Conservation (phyloP, 1,139 yeast genomes). For the Wickerhamomyces sp. region DNA sequence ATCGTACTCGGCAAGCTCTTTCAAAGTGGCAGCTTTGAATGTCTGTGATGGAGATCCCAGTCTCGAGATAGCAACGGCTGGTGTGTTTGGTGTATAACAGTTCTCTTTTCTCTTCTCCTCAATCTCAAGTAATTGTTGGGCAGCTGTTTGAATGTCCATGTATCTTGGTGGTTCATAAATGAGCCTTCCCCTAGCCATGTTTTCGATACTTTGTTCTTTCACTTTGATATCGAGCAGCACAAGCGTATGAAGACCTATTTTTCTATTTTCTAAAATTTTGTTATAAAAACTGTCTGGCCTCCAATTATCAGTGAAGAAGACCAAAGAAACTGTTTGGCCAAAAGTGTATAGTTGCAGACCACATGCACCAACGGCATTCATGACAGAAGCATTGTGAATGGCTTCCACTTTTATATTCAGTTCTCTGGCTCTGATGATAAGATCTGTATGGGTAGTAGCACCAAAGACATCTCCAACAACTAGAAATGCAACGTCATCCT, state of each 20-base stretch:
- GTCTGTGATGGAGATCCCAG: slow-evolving; percentile 80
- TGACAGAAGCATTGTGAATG: slow-evolving; percentile 92
- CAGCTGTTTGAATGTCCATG: slow-evolving; percentile 89
- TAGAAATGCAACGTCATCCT: slow-evolving; percentile 82
- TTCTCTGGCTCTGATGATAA: slow-evolving; percentile 86
- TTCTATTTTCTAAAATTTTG: slow-evolving; percentile 83
- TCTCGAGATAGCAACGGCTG: slow-evolving; percentile 90
- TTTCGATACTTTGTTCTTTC: slow-evolving; percentile 92
- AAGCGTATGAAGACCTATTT: slow-evolving; percentile 85
- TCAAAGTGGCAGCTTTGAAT: slow-evolving; percentile 81
- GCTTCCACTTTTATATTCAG: slow-evolving; percentile 71
- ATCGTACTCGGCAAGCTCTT: slow-evolving; percentile 71
- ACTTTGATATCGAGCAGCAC: slow-evolving; percentile 89
- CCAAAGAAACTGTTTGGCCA: slow-evolving; percentile 95
- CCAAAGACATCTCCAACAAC: slow-evolving; percentile 99
- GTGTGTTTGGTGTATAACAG: slow-evolving; percentile 81
- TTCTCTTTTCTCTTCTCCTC: slow-evolving; percentile 71
- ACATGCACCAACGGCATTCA: slow-evolving; percentile 98
- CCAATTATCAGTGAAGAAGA: slow-evolving; percentile 93
- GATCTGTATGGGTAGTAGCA: slow-evolving; percentile 96
- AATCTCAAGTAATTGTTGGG: slow-evolving; percentile 78
- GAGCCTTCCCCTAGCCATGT: slow-evolving; percentile 87
- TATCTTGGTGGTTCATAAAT: slow-evolving; percentile 96
- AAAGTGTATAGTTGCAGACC: slow-evolving; percentile 92
- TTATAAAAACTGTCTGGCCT: slow-evolving; percentile 93